Evolutionary conservation across 805 yeast species (phyloP).

Genomic region (Peterozyma toletana): DNA sequence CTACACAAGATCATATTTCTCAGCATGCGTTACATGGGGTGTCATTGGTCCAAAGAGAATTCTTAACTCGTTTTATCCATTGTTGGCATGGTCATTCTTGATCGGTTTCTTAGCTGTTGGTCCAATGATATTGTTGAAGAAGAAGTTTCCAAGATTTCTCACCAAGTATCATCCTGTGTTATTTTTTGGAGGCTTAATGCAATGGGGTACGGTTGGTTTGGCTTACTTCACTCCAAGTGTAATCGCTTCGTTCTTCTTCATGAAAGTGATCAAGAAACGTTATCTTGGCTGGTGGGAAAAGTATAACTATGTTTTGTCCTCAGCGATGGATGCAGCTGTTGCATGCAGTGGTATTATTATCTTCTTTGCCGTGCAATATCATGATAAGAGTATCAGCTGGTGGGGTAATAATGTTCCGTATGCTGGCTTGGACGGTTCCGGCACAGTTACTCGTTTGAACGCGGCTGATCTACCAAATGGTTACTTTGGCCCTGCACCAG

Average conservation of each 20-base stretch:
- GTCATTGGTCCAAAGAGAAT: slow-evolving; percentile 8
- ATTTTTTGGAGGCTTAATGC: slow-evolving; percentile 41
- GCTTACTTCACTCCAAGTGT: slow-evolving; percentile 36
- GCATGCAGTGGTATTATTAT: slow-evolving; percentile 53
- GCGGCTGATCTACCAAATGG: background rate
- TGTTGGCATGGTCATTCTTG: slow-evolving; percentile 57
- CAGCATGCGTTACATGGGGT: slow-evolving; percentile 27
- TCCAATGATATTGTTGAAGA: slow-evolving; percentile 21
- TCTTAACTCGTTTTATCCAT: slow-evolving; percentile 46
- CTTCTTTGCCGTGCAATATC: slow-evolving; percentile 42
- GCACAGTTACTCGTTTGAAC: background rate
- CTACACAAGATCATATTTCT: slow-evolving; percentile 34
- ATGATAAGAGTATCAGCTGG: slow-evolving; percentile 40
- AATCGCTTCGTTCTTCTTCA: slow-evolving; percentile 31
- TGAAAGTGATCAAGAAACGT: slow-evolving; percentile 39
- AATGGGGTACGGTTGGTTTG: slow-evolving; percentile 43
- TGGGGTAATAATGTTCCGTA: slow-evolving; percentile 47
- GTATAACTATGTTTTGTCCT: slow-evolving; percentile 44
- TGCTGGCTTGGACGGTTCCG: too few relatives aligned
- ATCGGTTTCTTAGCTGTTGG: slow-evolving; percentile 20
- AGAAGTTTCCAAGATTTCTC: slow-evolving; percentile 15
- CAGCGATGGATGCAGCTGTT: slow-evolving; percentile 55
- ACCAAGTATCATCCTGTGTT: slow-evolving; percentile 39
- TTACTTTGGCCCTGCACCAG: background rate
- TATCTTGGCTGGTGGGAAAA: slow-evolving; percentile 53